Base-by-base conservation (phyloP, 768 basidiomycete species). In the Crassisporium funariophilum region DNA sequence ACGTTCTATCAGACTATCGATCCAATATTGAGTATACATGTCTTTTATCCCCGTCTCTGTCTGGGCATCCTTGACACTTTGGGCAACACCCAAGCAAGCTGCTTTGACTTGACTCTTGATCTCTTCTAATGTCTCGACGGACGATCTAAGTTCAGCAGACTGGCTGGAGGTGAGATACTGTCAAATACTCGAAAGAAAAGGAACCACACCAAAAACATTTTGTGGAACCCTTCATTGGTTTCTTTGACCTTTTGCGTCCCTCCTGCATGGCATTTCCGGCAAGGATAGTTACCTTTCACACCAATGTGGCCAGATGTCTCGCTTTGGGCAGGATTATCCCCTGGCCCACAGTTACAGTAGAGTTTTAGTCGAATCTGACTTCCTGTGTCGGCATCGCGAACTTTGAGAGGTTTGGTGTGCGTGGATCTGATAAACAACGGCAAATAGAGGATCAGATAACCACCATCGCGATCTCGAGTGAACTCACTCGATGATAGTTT, bases 271-370 rank as follows among this genome's bases (percentile, higher is more conserved):
- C 68, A 72, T 17, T 59, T 63, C 0, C 67, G 58, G 46, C 73
- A 76, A 9, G 53, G 56, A 9, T 51, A 50, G 24, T 74, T 75
- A 1, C 63, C 68, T 4, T 63, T 56, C 0, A 61, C 45, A 0
- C 73, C 73, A 15, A 65, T 68, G 16, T 75, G 73, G 1, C 60
- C 64, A 5, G 61, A 58, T 9, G 55, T 56, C 21, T 69, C 64
- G 0, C 59, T 55, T 36, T 71, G 67, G 53, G 64, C 64, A 0
- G 64, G 71, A 43, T 71, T 73, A 38, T 70, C 66, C 0, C 63
- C 66, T 0, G 59, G 62, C 1, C 58, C 11, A 2, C 55, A 56
- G 4, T 52, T 46, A n/a, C 23, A 49, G 19, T 44, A 54, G 20
- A 35, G 11, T 3, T 44, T 47, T 5, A 41, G 46, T 3, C 35